Base-by-base conservation (phyloP, 129 eudicot species). In the Oenanthe sinensis region DNA sequence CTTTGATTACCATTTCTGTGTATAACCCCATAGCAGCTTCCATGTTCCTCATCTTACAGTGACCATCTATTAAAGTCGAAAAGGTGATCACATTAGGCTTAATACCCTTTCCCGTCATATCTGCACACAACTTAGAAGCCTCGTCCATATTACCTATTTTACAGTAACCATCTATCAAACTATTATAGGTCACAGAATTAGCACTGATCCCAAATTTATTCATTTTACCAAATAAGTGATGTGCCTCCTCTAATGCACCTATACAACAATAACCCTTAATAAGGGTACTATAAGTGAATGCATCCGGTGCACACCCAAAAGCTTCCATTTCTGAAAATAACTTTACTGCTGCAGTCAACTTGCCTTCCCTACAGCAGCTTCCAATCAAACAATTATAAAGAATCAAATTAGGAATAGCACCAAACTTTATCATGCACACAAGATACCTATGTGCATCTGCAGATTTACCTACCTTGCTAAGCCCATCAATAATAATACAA, bases 1-100 rank as follows among this genome's bases (percentile, higher is more conserved):
- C 94, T 84, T 90, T 95, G 33, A 91, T 88, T 43, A 73, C 73
- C 97, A 95, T 95, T 86, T 95, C 98, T 4, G 84, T 72, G 84
- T 90, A 88, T 74, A 95, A 76, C 22, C 96, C 94, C 92, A 85
- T 88, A 37, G 98, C 97, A 83, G 92, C 86, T 76, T 88, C 88
- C 83, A 91, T 78, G 60, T 90, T 80, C 60, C 90, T 79, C 46
- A 77, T 54, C 82, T 87, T 85, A 84, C 93, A 87, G 77, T 87
- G 87, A 55, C 97, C 97, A 49, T 95, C 85, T 75, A 95, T 91
- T 69, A 95, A 84, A 43, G 89, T 90, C 63, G 89, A 90, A 68
- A 84, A 95, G 22, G 96, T 91, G 20, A 95, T 84, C n/a, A 86
- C 74, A 79, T 90, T 84, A 68, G 92, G 87, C 77, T 88, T 82